Conservation (phyloP, 495 filamentous ascomycete genomes). For the Annulohypoxylon moriforme region DNA sequence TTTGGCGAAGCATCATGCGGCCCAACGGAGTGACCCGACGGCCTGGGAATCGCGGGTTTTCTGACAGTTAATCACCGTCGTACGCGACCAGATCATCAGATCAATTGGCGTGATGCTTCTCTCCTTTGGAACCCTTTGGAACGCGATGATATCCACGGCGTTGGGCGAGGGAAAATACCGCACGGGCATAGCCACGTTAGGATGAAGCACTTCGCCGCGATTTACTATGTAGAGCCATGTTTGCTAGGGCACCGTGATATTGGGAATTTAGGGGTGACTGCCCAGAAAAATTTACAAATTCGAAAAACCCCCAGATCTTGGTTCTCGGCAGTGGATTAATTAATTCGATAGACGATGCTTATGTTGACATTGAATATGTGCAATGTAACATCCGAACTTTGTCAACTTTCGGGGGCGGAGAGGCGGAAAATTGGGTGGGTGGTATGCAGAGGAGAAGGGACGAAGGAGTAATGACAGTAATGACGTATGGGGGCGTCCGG, state of each 20-base stretch:
- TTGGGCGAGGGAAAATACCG: neutral
- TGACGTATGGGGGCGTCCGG: neutral
- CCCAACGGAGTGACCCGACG: slow-evolving; percentile 16
- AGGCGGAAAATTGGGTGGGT: neutral
- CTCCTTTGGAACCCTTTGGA: neutral
- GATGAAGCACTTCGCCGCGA: slow-evolving; percentile 22
- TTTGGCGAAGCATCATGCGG: slow-evolving; percentile 20
- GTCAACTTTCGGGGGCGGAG: slow-evolving; percentile 1
- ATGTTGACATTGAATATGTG: neutral
- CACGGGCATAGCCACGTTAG: slow-evolving; percentile 29
- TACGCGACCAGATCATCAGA: neutral
- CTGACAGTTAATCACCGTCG: neutral
- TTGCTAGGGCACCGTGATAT: neutral
- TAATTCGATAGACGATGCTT: neutral
- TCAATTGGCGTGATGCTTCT: neutral
- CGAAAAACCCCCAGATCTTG: neutral
- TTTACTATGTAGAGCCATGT: neutral
- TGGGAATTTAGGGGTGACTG: slow-evolving; percentile 1
- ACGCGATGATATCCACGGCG: neutral
- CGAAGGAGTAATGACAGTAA: neutral
- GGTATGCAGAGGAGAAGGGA: no score
- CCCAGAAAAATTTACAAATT: neutral
- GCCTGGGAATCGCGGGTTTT: neutral
- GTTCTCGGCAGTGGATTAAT: slow-evolving; percentile 8
- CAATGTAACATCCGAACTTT: neutral